Percentiles rank a stretch among this genome's conserved stretches.
These are phyloP conservation scores for Primulina eburnea DNA, from an alignment of 257 asterid genomes.

Conservation along the genomic window DNA sequence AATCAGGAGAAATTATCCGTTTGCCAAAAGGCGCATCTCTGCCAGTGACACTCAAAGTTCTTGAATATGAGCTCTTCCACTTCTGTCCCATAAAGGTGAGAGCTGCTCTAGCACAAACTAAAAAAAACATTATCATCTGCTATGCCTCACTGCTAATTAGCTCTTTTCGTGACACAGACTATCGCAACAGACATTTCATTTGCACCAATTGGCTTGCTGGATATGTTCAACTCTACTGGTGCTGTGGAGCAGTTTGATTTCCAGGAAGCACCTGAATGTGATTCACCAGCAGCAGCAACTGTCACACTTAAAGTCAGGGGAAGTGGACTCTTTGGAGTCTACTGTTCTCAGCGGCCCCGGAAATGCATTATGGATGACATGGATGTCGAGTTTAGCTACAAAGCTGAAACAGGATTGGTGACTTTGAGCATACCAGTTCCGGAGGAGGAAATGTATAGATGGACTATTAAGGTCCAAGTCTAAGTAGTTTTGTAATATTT, in stretches of 20 bases:
- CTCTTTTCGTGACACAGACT: slow-evolving; percentile 39
- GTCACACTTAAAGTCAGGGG: slow-evolving; percentile 64
- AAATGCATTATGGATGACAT: slow-evolving; percentile 50
- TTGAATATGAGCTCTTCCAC: slow-evolving; percentile 88
- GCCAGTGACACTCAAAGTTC: slow-evolving; percentile 79
- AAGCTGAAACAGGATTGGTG: slow-evolving; percentile 51
- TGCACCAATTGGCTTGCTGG: slow-evolving; percentile 86
- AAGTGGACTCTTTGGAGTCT: slow-evolving; percentile 77
- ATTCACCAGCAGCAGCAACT: slow-evolving; percentile 39
- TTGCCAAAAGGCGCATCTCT: slow-evolving; percentile 74
- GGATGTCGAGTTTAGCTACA: slow-evolving; percentile 47
- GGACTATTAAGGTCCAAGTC: slow-evolving; percentile 64
- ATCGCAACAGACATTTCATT: slow-evolving; percentile 43
- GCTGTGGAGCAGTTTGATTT: slow-evolving; percentile 68
- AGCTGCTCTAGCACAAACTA: background rate
- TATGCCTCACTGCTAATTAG: background rate
- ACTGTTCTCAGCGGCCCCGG: slow-evolving; percentile 60
- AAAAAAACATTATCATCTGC: no score
- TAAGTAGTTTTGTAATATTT: slow-evolving; percentile 21
- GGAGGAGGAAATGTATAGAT: slow-evolving; percentile 63
- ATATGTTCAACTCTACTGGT: slow-evolving; percentile 86
- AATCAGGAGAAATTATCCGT: slow-evolving; percentile 57
- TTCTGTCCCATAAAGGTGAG: slow-evolving; percentile 82
- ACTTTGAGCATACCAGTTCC: slow-evolving; percentile 49
- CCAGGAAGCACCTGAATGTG: slow-evolving; percentile 30